Evolutionary conservation across 208 protist species (phyloP).

Genomic region (Porcisia hertigi): DNA sequence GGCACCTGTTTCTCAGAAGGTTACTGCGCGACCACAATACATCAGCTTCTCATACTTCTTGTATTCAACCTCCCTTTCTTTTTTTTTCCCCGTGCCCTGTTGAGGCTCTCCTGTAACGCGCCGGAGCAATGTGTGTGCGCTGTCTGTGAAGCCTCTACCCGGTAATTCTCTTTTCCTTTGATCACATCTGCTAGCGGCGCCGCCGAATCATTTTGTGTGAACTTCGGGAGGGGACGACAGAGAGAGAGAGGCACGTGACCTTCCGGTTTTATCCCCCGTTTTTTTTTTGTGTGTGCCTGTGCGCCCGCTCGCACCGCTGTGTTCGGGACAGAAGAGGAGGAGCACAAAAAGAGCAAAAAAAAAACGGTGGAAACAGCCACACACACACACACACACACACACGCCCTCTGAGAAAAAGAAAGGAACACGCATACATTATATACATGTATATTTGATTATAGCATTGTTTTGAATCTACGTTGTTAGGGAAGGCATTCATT

Average conservation of each 20-base stretch:
- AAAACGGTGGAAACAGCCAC: too few species aligned
- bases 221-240: neutral
- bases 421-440: neutral
- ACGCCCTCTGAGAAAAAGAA: neutral
- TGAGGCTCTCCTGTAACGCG: neutral
- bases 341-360: neutral
- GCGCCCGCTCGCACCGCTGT: neutral
- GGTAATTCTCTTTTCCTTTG: neutral
- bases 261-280: neutral
- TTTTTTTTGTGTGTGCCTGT: neutral
- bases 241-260: neutral
- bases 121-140: neutral
- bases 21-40: neutral
- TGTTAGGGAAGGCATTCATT: neutral
- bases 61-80: neutral
- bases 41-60: neutral
- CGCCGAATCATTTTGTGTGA: neutral
- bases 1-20: neutral
- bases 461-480: neutral
- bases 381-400: neutral
- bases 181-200: neutral
- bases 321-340: neutral
- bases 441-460: neutral
- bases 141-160: neutral
- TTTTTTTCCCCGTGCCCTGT: neutral